A percentile compares a stretch with the other conserved stretches of the same genome.
Evolutionary conservation across 2,329 filamentous ascomycete genomes (phyloP).

Genomic region (Daldinia eschscholtzii): DNA sequence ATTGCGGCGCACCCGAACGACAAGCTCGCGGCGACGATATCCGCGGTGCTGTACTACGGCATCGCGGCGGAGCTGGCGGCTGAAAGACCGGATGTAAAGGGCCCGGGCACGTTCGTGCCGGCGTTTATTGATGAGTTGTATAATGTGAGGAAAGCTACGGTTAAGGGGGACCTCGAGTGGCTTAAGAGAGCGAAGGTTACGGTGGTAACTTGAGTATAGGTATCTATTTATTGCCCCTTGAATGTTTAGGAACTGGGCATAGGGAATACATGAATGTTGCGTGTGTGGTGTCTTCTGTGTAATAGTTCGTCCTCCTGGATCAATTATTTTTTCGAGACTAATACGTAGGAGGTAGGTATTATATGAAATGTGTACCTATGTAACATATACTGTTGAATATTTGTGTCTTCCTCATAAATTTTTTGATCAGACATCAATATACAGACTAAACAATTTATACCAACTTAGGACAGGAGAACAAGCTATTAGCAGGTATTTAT

Average conservation of each 20-base stretch:
- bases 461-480: too few relatives aligned
- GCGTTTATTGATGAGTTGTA: conserved; percentile 82
- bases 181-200: conserved; percentile 64
- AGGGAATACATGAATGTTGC: not conserved
- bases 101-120: conserved; percentile 88
- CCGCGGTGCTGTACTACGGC: conserved; percentile 83
- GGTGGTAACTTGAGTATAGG: conserved; percentile 32
- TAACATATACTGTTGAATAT: too few relatives aligned
- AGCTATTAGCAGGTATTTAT: too few relatives aligned
- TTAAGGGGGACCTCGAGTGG: conserved; percentile 64
- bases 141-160: conserved; percentile 62
- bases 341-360: too few relatives aligned
- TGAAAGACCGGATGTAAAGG: conserved; percentile 73
- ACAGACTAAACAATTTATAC: too few relatives aligned
- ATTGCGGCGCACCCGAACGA: conserved; percentile 73
- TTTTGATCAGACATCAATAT: too few relatives aligned
- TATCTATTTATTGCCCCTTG: not conserved
- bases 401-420: too few relatives aligned
- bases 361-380: too few relatives aligned
- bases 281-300: not conserved
- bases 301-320: not conserved
- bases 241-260: not conserved
- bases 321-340: not conserved
- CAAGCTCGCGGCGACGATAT: conserved; percentile 78
- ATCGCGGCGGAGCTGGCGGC: conserved; percentile 77